Base-by-base conservation (phyloP, 768 basidiomycete species). In the Boletus fagicola region DNA sequence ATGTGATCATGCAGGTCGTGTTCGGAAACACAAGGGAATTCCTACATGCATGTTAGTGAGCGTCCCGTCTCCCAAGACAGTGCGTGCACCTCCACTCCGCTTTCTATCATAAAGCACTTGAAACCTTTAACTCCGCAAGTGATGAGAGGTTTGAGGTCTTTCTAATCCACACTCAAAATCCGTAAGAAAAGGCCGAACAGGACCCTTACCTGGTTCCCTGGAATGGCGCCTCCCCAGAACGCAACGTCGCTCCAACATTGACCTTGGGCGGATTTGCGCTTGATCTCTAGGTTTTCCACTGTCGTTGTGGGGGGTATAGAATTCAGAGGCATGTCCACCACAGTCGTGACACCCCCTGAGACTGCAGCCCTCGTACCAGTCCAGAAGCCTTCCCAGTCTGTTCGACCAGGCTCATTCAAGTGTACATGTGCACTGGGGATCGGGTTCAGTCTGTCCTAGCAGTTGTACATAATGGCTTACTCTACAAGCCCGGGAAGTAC, bases 251-350 rank as follows among this genome's bases (percentile, higher is more conserved):
- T 8, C 89, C 83, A 43, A 83, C 79, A 74, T 65, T 94, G 87
- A 3, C 83, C 84, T 49, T 72, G 65, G 3, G 96, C 92, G 1
- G 87, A 90, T 12, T 70, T 67, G 6, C 84, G 80, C 76, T 98
- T 98, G 28, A 75, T 64, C 46, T 83, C 74, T 10, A 98, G 79
- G 67, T 96, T 85, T 6, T 75, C 75, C 9, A 93, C 81, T 0
- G 92, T 94, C 2, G 93, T 95, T 0, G 97, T 98, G 0, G 97
- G 94, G 1, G 96, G 96, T 53, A 98, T 91, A 2, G 94, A 96
- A 72, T 99, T 98, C 53, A 99, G 78, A 3, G 96, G 97, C 96
- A 98, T 99, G 74, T 98, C 97, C 33, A 98, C 87, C 22, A 98
- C 77, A 7, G 93, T 92, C 9, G 95, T 98, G n/a, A 98, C 85